Base-by-base conservation (phyloP, 257 asterid genomes). In the Verbascum thapsus region DNA sequence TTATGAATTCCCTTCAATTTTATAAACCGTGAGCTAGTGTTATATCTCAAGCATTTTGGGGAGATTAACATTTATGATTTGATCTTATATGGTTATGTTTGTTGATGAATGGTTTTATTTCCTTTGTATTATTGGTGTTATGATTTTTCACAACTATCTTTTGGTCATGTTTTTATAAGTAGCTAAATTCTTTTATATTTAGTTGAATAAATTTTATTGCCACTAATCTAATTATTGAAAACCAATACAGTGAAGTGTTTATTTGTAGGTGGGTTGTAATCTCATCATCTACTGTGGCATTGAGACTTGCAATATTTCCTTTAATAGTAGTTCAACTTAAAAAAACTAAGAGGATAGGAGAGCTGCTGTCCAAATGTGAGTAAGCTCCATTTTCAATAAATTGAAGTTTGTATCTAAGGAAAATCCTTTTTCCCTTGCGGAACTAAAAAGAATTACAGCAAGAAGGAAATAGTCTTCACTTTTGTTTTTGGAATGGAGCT, bases 231-330 rank as follows among this genome's bases (percentile, higher is more conserved):
- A 22, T 63, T 50, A 48, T 22, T 55, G 43, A 47, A 48, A 60
- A 39, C 58, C 50, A 37, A 58, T 35, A 17, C 22, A 61, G 64
- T 47, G 65, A 43, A 55, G 51, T 44, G 64, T 64, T 41, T 48
- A 65, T 51, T 40, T 76, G 82, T 71, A 90, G 99, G 97, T 94
- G 99, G 99, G 22, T 85, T 47, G 67, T 84, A 56, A 90, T 94
- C 45, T 83, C 86, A 15, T 81, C 95, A 0, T 88, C 95, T 51
- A 80, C 96, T 0, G 57, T 94, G 72, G 85, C 83, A 10, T 64
- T 84, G 81, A 78, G 97, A 68, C 82, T 90, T 53, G 64, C 80
- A 42, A 38, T 94, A 58, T 76, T 86, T 75, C 95, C 96, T 56
- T 41, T 84, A 22, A 64, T 72, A 10, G 78, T 94, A 18, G 56